Conservation (phyloP, 495 filamentous ascomycete genomes). For the Tuber aestivum region DNA sequence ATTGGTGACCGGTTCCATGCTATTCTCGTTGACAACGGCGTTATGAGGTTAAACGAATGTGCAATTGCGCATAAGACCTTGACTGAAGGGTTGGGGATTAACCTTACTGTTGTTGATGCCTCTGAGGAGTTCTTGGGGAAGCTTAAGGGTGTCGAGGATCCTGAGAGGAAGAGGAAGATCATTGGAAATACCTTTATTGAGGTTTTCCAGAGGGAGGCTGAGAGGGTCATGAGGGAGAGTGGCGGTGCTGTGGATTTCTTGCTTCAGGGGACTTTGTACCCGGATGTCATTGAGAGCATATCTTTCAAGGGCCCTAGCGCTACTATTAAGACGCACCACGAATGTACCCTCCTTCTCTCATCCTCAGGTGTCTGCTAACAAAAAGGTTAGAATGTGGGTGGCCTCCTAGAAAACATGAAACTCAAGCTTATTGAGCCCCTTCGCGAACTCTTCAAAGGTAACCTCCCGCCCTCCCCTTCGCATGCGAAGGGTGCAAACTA, state of each 20-base stretch:
- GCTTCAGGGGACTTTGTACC: constrained; percentile 65
- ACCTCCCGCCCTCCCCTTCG: not conserved
- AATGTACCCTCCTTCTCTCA: constrained; percentile 10
- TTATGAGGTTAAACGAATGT: constrained; percentile 82
- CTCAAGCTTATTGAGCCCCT: constrained; percentile 62
- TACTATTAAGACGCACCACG: constrained; percentile 64
- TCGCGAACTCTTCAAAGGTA: constrained; percentile 52
- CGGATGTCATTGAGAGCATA: constrained; percentile 74
- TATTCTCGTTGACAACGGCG: constrained; percentile 79
- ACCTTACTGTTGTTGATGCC: constrained; percentile 82
- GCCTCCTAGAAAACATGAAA: constrained; percentile 54
- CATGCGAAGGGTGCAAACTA: constrained; percentile 44
- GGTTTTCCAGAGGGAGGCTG: constrained; percentile 74
- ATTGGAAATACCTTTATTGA: constrained; percentile 80
- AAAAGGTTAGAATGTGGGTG: constrained; percentile 76
- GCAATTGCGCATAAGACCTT: constrained; percentile 70
- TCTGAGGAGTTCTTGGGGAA: constrained; percentile 64
- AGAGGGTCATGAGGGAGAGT: constrained; percentile 61
- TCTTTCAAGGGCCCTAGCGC: constrained; percentile 73
- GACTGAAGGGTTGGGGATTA: constrained; percentile 72
- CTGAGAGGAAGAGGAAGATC: constrained; percentile 89
- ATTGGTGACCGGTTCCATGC: constrained; percentile 86
- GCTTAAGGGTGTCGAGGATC: constrained; percentile 72
- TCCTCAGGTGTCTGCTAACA: constrained; percentile 8
- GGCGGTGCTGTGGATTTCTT: constrained; percentile 74